Percentiles rank a stretch among this genome's conserved stretches.
Evolutionary conservation across 306 rosid genomes (phyloP).

Genomic region (Lathyrus oleraceus): DNA sequence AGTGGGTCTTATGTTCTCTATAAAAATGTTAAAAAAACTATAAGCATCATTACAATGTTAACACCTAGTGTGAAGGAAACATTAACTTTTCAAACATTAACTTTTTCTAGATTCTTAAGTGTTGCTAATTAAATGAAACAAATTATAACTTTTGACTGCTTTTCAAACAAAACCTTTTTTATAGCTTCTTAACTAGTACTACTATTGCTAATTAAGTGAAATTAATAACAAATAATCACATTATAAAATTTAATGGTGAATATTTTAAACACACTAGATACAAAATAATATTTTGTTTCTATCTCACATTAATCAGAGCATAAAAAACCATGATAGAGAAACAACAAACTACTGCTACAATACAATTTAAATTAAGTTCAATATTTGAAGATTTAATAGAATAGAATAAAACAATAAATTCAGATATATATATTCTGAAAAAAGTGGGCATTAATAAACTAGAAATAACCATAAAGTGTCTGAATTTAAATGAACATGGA

Average conservation of each 20-base stretch:
- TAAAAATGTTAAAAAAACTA: conserved; percentile 34
- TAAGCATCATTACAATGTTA: conserved; percentile 26
- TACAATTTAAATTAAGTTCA: not conserved
- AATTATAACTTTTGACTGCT: conserved; percentile 48
- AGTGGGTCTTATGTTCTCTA: conserved; percentile 30
- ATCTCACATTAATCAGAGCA: too few relatives aligned
- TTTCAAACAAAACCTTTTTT: not conserved
- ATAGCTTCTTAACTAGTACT: not conserved
- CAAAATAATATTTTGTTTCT: too few relatives aligned
- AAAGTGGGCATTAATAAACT: conserved; percentile 27
- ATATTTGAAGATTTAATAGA: not conserved
- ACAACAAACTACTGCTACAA: too few relatives aligned
- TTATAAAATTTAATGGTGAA: too few relatives aligned
- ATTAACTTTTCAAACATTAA: conserved; percentile 46
- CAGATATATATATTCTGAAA: conserved; percentile 1
- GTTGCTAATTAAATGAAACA: conserved; percentile 32
- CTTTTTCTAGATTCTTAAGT: conserved; percentile 23
- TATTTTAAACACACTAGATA: too few relatives aligned
- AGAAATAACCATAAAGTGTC: conserved; percentile 34
- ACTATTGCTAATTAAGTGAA: not conserved
- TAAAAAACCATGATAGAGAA: too few relatives aligned
- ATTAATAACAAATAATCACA: too few relatives aligned
- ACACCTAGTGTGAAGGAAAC: conserved; percentile 33
- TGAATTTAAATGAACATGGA: conserved; percentile 42
- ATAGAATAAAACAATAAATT: conserved; percentile 12